A percentile compares a stretch with the other conserved stretches of the same genome.
phyloP scores from a whole-genome alignment of 2,329 filamentous ascomycete species.

The Xylariaceae sp. region DNA sequence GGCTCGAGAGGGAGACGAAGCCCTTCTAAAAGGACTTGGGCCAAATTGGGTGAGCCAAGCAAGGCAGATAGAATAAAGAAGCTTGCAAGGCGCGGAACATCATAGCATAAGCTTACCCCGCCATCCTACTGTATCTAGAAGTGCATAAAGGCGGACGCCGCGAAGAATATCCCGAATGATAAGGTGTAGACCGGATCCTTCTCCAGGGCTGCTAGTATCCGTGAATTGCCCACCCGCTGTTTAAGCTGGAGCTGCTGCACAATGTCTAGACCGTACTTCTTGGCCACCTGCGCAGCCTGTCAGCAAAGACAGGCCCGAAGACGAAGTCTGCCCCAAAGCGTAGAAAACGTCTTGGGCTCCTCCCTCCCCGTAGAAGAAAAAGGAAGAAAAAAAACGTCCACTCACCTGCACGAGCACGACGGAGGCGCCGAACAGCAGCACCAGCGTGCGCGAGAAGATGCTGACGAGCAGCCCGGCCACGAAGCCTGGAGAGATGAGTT shows the following conservation, averaged over 20 bases:
- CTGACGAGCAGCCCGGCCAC: conserved; percentile 57
- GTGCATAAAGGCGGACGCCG: conserved; percentile 57
- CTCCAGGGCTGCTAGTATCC: conserved; percentile 41
- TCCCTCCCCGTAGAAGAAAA: too few relatives aligned
- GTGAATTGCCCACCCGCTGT: conserved; percentile 27
- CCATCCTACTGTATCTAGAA: conserved; percentile 28
- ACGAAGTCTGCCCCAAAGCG: too few relatives aligned
- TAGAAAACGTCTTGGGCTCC: too few relatives aligned
- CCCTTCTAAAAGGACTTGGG: conserved; percentile 38
- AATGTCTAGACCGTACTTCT: conserved; percentile 27
- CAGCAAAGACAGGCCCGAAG: too few relatives aligned
- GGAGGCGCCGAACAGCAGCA: conserved; percentile 57
- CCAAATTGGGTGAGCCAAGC: background rate
- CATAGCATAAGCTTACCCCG: too few relatives aligned
- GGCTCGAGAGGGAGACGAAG: conserved; percentile 82
- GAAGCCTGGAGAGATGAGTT: conserved; percentile 54
- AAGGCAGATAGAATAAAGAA: too few relatives aligned
- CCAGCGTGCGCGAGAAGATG: conserved; percentile 63
- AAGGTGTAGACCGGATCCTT: conserved; percentile 57
- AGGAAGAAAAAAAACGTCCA: conserved; percentile 4
- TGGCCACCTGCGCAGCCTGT: conserved; percentile 19
- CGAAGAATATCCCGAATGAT: conserved; percentile 66
- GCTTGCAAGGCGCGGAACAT: too few relatives aligned
- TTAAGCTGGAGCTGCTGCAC: conserved; percentile 23
- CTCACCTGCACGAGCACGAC: conserved; percentile 57